These are phyloP conservation scores for Lichtheimia corymbifera DNA, from an alignment of 371 early-diverging fungal genomes.

Conservation along the genomic window DNA sequence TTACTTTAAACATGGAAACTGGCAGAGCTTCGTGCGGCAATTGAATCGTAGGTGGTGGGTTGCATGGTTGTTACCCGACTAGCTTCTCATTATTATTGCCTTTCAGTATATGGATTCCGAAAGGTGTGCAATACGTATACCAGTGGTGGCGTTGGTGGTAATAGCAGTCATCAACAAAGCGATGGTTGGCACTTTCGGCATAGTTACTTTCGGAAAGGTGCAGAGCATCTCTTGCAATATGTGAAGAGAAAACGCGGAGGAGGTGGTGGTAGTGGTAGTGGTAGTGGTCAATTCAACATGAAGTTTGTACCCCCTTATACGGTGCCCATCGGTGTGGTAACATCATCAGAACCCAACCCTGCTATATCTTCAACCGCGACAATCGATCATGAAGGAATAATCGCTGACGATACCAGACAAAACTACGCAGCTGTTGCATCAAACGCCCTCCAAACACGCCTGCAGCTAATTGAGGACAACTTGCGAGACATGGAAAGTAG, in stretches of 20 bases:
- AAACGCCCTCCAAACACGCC: not conserved
- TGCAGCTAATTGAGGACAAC: not conserved
- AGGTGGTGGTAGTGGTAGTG: no score
- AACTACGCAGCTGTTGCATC: no score
- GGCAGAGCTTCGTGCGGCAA: slow-evolving; percentile 93
- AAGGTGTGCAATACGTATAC: slow-evolving; percentile 14
- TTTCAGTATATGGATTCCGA: slow-evolving; percentile 21
- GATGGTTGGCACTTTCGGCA: slow-evolving; percentile 19
- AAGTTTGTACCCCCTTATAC: no score
- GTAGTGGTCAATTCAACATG: no score
- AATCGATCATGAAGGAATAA: no score
- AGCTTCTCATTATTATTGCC: not conserved
- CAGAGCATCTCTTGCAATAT: slow-evolving; percentile 5
- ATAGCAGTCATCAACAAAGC: not conserved
- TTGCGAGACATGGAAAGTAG: slow-evolving; percentile 3
- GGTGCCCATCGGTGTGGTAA: no score
- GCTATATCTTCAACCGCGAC: no score
- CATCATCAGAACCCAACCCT: no score
- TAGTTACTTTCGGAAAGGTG: slow-evolving; percentile 12
- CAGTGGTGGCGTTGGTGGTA: not conserved
- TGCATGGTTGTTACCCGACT: not conserved
- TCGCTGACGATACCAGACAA: no score
- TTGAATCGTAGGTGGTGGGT: slow-evolving; percentile 57
- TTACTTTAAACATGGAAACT: slow-evolving; percentile 92
- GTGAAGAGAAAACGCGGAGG: slow-evolving; percentile 3